Percentiles rank a stretch among this genome's conserved stretches.
These are phyloP conservation scores for Naegleria lovaniensis DNA, from an alignment of 208 protist genomes.

Conservation along the genomic window DNA sequence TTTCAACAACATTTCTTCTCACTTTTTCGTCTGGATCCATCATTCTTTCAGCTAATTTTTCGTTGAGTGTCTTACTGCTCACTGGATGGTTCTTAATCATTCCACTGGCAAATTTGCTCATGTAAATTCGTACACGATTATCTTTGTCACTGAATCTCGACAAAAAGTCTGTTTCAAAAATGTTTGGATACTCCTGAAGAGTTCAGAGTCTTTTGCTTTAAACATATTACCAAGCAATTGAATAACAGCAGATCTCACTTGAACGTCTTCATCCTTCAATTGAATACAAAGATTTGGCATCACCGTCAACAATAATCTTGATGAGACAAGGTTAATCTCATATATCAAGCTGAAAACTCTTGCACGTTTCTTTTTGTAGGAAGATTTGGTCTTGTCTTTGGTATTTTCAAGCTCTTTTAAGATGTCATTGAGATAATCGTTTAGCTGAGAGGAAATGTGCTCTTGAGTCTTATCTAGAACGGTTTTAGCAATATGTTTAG, in stretches of 20 bases:
- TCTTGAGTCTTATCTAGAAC: not conserved
- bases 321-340: not conserved
- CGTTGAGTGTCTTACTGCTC: not conserved
- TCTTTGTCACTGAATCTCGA: not conserved
- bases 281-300: not conserved
- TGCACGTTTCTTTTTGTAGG: not conserved
- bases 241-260: not conserved
- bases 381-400: constrained; percentile 5
- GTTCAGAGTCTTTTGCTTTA: not conserved
- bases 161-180: constrained; percentile 7
- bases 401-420: not conserved
- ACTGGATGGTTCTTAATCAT: not conserved
- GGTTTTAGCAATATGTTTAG: not conserved
- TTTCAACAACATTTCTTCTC: constrained; percentile 18
- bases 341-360: not conserved
- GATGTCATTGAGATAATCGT: not conserved
- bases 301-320: not conserved
- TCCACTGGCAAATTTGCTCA: not conserved
- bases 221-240: constrained; percentile 11
- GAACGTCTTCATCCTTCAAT: constrained; percentile 7
- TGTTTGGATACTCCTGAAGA: not conserved
- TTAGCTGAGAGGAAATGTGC: not conserved
- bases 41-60: not conserved
- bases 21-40: constrained; percentile 19
- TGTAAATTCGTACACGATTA: not conserved